Conservation (phyloP, 306 rosid species). For the Abrus precatorius region DNA sequence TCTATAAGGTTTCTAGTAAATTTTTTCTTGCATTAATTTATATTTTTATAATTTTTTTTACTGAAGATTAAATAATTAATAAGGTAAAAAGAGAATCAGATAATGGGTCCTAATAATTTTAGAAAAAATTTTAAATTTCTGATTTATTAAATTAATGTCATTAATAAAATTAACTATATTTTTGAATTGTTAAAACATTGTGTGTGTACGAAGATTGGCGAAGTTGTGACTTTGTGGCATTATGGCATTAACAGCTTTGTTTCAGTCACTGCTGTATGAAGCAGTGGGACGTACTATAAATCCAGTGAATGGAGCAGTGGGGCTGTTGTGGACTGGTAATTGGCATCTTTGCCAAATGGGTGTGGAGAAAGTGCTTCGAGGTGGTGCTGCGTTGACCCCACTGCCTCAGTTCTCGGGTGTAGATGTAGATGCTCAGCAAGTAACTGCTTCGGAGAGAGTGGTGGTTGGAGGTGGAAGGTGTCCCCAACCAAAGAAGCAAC, state of each 20-base stretch:
- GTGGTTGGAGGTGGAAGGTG: slow-evolving; percentile 3
- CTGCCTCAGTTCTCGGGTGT: slow-evolving; percentile 43
- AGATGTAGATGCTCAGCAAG: neutral
- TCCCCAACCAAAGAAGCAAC: slow-evolving; percentile 25
- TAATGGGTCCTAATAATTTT: no score
- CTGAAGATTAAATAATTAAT: no score
- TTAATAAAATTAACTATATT: no score
- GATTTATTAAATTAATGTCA: no score
- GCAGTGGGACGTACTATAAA: slow-evolving; percentile 86
- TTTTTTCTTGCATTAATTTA: no score
- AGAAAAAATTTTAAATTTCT: no score
- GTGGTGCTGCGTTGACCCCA: slow-evolving; percentile 58
- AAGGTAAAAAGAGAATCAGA: no score
- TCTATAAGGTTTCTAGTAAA: no score
- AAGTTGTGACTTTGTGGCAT: neutral
- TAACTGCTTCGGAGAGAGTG: no score
- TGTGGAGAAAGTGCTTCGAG: slow-evolving; percentile 67
- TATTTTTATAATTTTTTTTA: no score
- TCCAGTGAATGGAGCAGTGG: slow-evolving; percentile 88
- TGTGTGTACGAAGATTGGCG: neutral
- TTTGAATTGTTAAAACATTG: neutral
- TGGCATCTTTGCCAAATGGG: slow-evolving; percentile 86
- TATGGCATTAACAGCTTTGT: slow-evolving; percentile 69
- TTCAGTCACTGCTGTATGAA: slow-evolving; percentile 81
- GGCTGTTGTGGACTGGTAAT: slow-evolving; percentile 74